Evolutionary conservation across 108 stramenopile species (phyloP).

Genomic region (Nannochloropsis oceanica): DNA sequence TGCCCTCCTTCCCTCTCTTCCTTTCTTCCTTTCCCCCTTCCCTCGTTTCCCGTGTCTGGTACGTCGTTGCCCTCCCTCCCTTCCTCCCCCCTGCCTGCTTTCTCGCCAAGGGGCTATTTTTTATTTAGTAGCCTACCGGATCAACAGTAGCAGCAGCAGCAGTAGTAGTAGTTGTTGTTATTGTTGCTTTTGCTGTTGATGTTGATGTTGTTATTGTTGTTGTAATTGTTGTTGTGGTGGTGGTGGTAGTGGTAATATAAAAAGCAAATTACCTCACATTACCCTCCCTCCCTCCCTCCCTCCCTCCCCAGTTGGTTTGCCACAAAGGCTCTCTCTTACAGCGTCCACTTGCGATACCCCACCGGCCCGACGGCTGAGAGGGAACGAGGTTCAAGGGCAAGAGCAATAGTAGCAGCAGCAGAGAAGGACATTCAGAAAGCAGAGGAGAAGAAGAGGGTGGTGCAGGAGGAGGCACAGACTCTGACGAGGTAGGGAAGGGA

Average conservation of each 20-base stretch:
- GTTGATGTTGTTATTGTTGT: no score
- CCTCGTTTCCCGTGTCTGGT: neutral
- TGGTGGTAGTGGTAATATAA: no score
- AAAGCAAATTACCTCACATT: no score
- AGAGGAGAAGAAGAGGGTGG: neutral
- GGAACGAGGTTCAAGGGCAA: neutral
- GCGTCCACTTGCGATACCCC: neutral
- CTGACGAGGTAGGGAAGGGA: neutral
- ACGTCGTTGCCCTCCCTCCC: no score
- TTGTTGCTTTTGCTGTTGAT: no score
- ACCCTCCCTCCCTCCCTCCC: neutral
- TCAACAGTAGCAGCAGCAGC: no score
- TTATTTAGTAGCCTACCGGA: no score
- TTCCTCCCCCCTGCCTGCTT: neutral
- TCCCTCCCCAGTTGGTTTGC: neutral
- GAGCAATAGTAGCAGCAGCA: neutral
- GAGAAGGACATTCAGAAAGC: neutral
- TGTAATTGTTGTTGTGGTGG: no score
- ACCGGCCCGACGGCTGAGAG: neutral
- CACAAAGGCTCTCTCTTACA: neutral
- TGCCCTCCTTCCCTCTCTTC: neutral
- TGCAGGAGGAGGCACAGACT: neutral
- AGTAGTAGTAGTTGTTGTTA: no score
- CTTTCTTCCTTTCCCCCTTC: neutral
- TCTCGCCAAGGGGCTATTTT: no score